These are phyloP conservation scores for Calcarisporium arbuscula DNA, from an alignment of 2,329 filamentous ascomycete genomes.

Conservation along the genomic window DNA sequence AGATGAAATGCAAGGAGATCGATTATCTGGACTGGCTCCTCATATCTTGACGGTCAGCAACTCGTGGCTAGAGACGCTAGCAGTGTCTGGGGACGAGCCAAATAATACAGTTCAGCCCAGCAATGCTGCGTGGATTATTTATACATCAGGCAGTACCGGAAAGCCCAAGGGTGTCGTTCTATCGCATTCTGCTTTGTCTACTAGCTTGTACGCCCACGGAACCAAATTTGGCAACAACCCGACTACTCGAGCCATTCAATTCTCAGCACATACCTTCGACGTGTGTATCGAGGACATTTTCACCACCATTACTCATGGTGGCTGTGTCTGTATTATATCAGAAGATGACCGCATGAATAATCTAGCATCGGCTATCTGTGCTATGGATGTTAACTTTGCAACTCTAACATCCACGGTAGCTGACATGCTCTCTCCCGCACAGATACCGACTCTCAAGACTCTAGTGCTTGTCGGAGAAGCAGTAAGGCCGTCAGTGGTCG, in stretches of 20 bases:
- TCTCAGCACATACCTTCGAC: slow-evolving; percentile 5
- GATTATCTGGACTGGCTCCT: not conserved
- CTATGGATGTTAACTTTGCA: slow-evolving; percentile 4
- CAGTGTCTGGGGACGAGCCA: not conserved
- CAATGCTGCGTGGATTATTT: slow-evolving; percentile 10
- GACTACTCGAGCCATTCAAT: slow-evolving; percentile 1
- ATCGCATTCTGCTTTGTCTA: not conserved
- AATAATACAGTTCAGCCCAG: not conserved
- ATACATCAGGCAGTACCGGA: slow-evolving; percentile 15
- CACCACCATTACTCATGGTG: slow-evolving; percentile 1
- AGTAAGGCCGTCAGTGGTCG: not conserved
- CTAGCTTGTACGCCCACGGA: not conserved
- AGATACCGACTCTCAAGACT: slow-evolving; percentile 6
- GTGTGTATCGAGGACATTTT: slow-evolving; percentile 2
- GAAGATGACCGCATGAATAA: slow-evolving; percentile 9
- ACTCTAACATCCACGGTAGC: slow-evolving; percentile 10
- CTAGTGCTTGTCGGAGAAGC: slow-evolving; percentile 6
- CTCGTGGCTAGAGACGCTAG: not conserved
- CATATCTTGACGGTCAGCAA: slow-evolving; percentile 1
- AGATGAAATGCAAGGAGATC: not conserved
- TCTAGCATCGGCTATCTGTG: slow-evolving; percentile 7
- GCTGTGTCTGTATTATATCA: slow-evolving; percentile 7
- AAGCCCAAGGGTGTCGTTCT: slow-evolving; percentile 14
- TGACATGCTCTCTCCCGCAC: slow-evolving; percentile 1
- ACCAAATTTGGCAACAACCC: not conserved